phyloP scores from a whole-genome alignment of 345 rosid genomes.

The Conringia planisiliqua region DNA sequence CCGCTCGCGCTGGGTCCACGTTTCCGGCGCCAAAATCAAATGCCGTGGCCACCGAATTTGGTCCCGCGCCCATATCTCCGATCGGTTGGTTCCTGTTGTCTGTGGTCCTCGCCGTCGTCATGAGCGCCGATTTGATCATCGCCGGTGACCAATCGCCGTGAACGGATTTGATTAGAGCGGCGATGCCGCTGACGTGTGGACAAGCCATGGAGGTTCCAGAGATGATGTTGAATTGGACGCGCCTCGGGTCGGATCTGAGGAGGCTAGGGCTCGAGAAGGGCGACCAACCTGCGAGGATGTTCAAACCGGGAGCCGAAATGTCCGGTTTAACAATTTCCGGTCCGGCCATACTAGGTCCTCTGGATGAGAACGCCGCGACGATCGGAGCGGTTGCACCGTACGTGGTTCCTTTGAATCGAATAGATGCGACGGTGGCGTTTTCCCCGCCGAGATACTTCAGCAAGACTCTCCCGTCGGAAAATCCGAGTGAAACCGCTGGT shows the following conservation, averaged over 20 bases:
- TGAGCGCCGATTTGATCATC: constrained; percentile 78
- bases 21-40: constrained; percentile 66
- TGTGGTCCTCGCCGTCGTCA: constrained; percentile 66
- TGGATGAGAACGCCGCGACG: constrained; percentile 75
- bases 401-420: constrained; percentile 52
- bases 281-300: constrained; percentile 87
- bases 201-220: constrained; percentile 95
- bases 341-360: constrained; percentile 60
- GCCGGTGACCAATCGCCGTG: constrained; percentile 80
- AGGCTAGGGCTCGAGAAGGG: constrained; percentile 44
- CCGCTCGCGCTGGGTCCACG: constrained; percentile 50
- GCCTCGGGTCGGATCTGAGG: constrained; percentile 50
- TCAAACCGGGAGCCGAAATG: constrained; percentile 72
- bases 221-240: constrained; percentile 55
- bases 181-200: constrained; percentile 80
- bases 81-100: constrained; percentile 45
- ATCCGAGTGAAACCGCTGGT: constrained; percentile 55
- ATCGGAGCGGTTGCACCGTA: constrained; percentile 60
- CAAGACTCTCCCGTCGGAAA: constrained; percentile 41
- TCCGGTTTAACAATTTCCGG: constrained; percentile 74
- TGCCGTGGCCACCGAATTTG: constrained; percentile 41
- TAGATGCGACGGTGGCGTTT: constrained; percentile 42
- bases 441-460: constrained; percentile 35
- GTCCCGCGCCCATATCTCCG: constrained; percentile 27
- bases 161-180: constrained; percentile 59